Percentiles rank a stretch among this genome's conserved stretches.
Conservation (phyloP, 371 early-diverging fungal species). For the Cokeromyces recurvatus region DNA sequence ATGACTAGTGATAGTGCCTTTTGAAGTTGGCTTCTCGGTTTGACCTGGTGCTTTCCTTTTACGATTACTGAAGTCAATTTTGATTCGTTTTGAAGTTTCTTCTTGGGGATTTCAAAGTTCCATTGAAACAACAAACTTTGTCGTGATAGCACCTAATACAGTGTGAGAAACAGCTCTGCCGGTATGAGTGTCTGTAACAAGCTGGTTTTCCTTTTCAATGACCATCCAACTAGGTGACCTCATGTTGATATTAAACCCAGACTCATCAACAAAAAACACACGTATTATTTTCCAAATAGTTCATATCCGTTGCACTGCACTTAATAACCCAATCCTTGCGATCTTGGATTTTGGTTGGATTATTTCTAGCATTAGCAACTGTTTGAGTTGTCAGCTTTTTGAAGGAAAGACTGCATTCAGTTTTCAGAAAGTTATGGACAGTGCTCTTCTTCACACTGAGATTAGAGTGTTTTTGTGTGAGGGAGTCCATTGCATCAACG, state of each 20-base stretch:
- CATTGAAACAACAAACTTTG: conserved; percentile 13
- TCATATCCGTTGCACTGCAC: conserved; percentile 5
- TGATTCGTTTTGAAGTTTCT: conserved; percentile 10
- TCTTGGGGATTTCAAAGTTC: too few relatives aligned
- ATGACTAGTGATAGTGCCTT: conserved; percentile 9
- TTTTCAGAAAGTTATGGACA: too few relatives aligned
- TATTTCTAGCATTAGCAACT: conserved; percentile 8
- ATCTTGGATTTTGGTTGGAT: background rate
- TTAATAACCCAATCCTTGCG: conserved; percentile 1
- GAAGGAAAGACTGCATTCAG: too few relatives aligned
- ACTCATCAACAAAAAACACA: conserved; percentile 9
- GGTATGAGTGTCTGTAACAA: conserved; percentile 13
- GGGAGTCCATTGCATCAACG: conserved; percentile 4
- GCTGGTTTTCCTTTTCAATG: conserved; percentile 6
- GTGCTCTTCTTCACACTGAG: too few relatives aligned
- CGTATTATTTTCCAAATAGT: conserved; percentile 4
- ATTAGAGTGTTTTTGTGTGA: conserved; percentile 1
- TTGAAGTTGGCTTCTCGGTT: conserved; percentile 4
- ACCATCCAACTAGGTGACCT: conserved; percentile 8
- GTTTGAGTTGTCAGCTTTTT: background rate
- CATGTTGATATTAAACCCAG: conserved; percentile 11
- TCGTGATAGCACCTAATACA: conserved; percentile 6
- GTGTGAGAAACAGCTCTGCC: conserved; percentile 8
- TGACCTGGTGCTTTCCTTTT: conserved; percentile 6
- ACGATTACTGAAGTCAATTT: conserved; percentile 8